Conservation (phyloP, 2,329 filamentous ascomycete genomes). For the Hymenotorrendiella dingleyae region DNA sequence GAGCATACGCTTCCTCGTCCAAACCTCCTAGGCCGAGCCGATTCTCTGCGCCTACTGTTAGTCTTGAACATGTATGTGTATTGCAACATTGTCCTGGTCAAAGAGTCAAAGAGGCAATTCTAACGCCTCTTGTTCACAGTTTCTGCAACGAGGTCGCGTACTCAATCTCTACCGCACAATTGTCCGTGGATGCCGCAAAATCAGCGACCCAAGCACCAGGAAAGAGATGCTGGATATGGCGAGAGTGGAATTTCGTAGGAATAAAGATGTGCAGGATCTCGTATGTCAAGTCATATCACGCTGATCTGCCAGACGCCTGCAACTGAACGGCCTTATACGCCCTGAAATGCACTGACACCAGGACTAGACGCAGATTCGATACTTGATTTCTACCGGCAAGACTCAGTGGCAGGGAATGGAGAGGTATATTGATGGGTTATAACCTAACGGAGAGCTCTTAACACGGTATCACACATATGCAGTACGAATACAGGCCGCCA, state of each 20-base stretch:
- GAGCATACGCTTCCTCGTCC: neutral
- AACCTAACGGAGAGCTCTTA: conserved; percentile 4
- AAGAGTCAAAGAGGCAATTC: neutral
- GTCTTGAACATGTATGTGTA: conserved; percentile 50
- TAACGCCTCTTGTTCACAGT: conserved; percentile 35
- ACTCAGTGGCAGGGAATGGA: conserved; percentile 61
- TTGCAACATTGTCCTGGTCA: neutral
- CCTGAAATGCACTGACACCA: too few relatives aligned
- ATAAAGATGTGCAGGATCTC: conserved; percentile 49
- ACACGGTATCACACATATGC: neutral
- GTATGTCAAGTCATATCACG: too few relatives aligned
- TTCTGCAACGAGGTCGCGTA: conserved; percentile 50
- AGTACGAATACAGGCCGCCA: too few relatives aligned
- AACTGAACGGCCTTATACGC: neutral
- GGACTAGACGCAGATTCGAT: conserved; percentile 56
- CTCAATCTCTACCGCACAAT: conserved; percentile 54
- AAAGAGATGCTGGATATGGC: conserved; percentile 52
- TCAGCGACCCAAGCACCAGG: conserved; percentile 44
- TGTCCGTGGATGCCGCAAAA: conserved; percentile 47
- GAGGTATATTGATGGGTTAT: conserved; percentile 47
- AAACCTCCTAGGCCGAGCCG: conserved; percentile 1
- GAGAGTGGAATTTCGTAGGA: conserved; percentile 55
- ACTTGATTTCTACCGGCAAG: conserved; percentile 58
- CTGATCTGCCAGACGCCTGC: neutral
- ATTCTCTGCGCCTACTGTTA: conserved; percentile 34